Evolutionary conservation across 106 monocot species (phyloP), one percentile per base, ranked within the genome.

Genomic region (Agapanthus africanus): DNA sequence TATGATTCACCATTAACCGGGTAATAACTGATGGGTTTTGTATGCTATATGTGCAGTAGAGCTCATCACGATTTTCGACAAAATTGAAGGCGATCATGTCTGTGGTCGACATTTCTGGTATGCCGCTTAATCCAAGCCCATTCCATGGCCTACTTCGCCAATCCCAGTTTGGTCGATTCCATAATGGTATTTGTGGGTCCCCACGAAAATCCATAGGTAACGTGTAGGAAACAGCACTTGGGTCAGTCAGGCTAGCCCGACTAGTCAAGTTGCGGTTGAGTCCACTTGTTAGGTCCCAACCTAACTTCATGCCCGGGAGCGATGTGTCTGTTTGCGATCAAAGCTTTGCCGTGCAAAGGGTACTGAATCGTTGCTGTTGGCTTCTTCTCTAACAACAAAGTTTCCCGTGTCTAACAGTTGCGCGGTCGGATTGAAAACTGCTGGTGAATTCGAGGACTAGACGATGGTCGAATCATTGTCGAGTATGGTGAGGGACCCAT

Each of bases 271-370:
- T 32, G 40, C 34, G 67, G 38, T 71, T 71, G 18, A 59, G 15
- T 3, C 78, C 74, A 4, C 41, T 52, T 11, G 14, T 57, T 6
- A 64, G 47, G 30, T 71, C 35, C 25, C 16, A 37, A 8, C 87
- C 79, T 14, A 83, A 13, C 62, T 68, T 73, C 87, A 87, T 87
- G 41, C 74, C 82, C 7, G 82, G 74, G 18, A 87, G 54, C 47
- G 77, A 26, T 11, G 83, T 79, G 51, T 87, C 83, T 6, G 77
- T 87, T 34, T 74, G 79, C 80, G 39, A 68, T 87, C 80, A 60
- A 83, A 87, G 68, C 83, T 78, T 60, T 87, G 80, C 87, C 87
- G 83, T 54, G 44, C 44, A 26, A 28, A 13, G 5, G 4, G 30
- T 16, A 41, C 70, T 33, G 35, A 13, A 33, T 32, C 38, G 0